Conservation (phyloP, 306 rosid genomes). For the Fragaria vesca region DNA sequence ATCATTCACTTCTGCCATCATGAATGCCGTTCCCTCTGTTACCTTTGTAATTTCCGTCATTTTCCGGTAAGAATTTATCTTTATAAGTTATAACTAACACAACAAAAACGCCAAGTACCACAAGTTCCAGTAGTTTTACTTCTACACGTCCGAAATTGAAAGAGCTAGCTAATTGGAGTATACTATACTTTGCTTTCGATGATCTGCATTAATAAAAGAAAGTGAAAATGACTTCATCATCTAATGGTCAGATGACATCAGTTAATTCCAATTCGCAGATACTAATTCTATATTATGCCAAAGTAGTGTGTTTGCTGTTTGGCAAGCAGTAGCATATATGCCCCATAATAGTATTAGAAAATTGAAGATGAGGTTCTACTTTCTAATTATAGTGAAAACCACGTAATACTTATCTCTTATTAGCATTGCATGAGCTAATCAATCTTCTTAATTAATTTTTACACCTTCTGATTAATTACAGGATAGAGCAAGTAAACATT, state of each 20-base stretch:
- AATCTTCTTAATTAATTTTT: neutral
- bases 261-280: neutral
- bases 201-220: neutral
- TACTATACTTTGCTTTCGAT: neutral
- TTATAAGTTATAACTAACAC: neutral
- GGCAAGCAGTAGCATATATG: neutral
- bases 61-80: constrained; percentile 37
- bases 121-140: neutral
- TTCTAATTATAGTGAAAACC: neutral
- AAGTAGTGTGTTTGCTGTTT: neutral
- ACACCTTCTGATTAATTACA: neutral
- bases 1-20: constrained; percentile 61
- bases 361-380: neutral
- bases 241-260: neutral
- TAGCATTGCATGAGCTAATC: neutral
- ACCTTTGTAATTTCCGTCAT: constrained; percentile 60
- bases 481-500: constrained; percentile 38
- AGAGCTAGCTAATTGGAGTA: neutral
- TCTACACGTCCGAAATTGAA: constrained; percentile 1
- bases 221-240: neutral
- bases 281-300: neutral
- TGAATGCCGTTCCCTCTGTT: constrained; percentile 69
- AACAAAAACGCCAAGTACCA: neutral
- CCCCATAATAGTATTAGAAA: neutral
- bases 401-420: neutral